These are phyloP conservation scores for Diaporthe humulicola DNA, from an alignment of 2,329 filamentous ascomycete genomes.

Conservation along the genomic window DNA sequence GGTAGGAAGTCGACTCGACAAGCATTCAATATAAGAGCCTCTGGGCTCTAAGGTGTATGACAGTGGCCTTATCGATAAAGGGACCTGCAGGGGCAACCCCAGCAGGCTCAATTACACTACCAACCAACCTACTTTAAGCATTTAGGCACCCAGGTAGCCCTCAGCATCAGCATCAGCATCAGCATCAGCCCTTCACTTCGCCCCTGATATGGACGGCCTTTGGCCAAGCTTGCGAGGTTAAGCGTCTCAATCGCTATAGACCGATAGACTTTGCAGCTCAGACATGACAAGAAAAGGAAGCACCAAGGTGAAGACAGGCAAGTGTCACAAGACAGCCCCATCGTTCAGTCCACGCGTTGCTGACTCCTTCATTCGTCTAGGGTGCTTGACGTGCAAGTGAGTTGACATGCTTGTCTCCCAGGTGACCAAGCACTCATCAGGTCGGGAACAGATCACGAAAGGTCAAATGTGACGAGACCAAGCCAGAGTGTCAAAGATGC, in stretches of 20 bases:
- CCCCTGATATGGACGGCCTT: too few relatives aligned
- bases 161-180: too few relatives aligned
- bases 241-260: too few relatives aligned
- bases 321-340: neutral
- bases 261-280: neutral
- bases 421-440: neutral
- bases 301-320: conserved; percentile 35
- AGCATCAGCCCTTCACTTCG: too few relatives aligned
- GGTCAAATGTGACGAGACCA: conserved; percentile 45
- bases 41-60: too few relatives aligned
- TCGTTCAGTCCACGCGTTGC: neutral
- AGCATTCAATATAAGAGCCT: too few relatives aligned
- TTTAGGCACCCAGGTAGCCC: too few relatives aligned
- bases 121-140: too few relatives aligned
- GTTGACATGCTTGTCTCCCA: neutral
- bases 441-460: conserved; percentile 39
- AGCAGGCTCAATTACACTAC: too few relatives aligned
- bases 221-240: neutral
- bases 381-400: conserved; percentile 40
- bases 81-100: too few relatives aligned
- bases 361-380: neutral
- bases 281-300: conserved; percentile 37
- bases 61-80: too few relatives aligned
- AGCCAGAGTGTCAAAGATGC: conserved; percentile 43
- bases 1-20: too few relatives aligned